Evolutionary conservation across 441 rosid species (phyloP).

Genomic region (Gossypium schwendimanii): DNA sequence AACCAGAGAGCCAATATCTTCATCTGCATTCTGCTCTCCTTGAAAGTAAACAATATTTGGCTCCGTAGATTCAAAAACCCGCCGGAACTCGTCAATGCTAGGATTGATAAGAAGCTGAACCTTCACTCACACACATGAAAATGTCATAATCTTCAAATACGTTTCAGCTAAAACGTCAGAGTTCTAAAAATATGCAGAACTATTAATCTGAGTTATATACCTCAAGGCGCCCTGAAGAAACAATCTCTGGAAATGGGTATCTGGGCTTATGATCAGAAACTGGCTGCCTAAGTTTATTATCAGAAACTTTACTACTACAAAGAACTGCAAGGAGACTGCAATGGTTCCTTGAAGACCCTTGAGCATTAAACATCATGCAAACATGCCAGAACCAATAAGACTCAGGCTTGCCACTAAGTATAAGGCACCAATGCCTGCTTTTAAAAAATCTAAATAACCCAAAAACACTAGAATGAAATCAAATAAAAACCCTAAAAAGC

Average conservation of each 20-base stretch:
- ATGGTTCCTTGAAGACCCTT: conserved; percentile 81
- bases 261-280: conserved; percentile 38
- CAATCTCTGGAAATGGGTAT: conserved; percentile 77
- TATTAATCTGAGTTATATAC: conserved; percentile 27
- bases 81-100: conserved; percentile 54
- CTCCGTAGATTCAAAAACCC: conserved; percentile 46
- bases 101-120: conserved; percentile 76
- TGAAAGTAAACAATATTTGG: conserved; percentile 76
- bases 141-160: neutral
- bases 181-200: neutral
- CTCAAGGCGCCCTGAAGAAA: conserved; percentile 84
- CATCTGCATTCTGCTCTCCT: conserved; percentile 65
- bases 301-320: conserved; percentile 42
- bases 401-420: conserved; percentile 7
- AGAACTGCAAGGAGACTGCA: conserved; percentile 77
- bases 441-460: conserved; percentile 8
- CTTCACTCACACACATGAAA: conserved; percentile 37
- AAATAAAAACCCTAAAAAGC: conserved; percentile 32
- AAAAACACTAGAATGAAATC: conserved; percentile 16
- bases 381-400: conserved; percentile 40
- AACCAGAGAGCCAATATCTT: conserved; percentile 62
- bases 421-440: conserved; percentile 17
- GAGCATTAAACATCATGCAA: conserved; percentile 87
- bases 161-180: neutral
- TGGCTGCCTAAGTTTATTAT: conserved; percentile 40